Evolutionary conservation across 495 filamentous ascomycete genomes (phyloP).

Genomic region (Daldinia childiae): DNA sequence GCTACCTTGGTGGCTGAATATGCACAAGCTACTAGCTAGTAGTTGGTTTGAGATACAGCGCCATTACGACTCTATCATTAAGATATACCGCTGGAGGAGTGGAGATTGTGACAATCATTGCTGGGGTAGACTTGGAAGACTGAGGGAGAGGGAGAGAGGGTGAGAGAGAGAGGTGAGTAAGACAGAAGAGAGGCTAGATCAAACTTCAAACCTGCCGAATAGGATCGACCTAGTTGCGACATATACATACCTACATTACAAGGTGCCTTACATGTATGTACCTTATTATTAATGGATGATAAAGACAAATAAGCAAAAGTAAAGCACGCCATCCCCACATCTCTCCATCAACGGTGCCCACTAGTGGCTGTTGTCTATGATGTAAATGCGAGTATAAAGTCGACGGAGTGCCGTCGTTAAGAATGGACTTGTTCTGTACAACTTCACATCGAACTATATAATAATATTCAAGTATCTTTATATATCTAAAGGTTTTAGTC

Average conservation of each 20-base stretch:
- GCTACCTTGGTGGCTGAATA: slow-evolving; percentile 24
- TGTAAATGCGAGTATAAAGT: slow-evolving; percentile 32
- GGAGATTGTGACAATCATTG: slow-evolving; percentile 18
- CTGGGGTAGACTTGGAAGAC: slow-evolving; percentile 1
- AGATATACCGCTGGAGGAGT: slow-evolving; percentile 8
- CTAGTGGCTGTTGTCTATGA: slow-evolving; percentile 16
- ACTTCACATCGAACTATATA: not conserved
- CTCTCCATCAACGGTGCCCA: slow-evolving; percentile 10
- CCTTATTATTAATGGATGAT: slow-evolving; percentile 35
- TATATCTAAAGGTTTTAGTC: not conserved
- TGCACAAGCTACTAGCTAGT: slow-evolving; percentile 5
- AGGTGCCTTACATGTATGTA: not conserved
- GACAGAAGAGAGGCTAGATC: slow-evolving; percentile 11
- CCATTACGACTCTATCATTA: slow-evolving; percentile 26
- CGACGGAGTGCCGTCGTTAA: slow-evolving; percentile 9
- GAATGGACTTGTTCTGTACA: not conserved
- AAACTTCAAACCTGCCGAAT: slow-evolving; percentile 16
- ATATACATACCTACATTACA: not conserved
- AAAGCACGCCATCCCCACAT: slow-evolving; percentile 33
- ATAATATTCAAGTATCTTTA: not conserved
- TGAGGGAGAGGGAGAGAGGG: not conserved
- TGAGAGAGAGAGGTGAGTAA: not conserved
- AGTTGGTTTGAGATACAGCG: slow-evolving; percentile 29
- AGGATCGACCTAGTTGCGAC: slow-evolving; percentile 18
- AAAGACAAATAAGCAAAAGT: slow-evolving; percentile 27